These are phyloP conservation scores for Trichocladium uniseriatum DNA, from an alignment of 495 filamentous ascomycete genomes.

Conservation along the genomic window DNA sequence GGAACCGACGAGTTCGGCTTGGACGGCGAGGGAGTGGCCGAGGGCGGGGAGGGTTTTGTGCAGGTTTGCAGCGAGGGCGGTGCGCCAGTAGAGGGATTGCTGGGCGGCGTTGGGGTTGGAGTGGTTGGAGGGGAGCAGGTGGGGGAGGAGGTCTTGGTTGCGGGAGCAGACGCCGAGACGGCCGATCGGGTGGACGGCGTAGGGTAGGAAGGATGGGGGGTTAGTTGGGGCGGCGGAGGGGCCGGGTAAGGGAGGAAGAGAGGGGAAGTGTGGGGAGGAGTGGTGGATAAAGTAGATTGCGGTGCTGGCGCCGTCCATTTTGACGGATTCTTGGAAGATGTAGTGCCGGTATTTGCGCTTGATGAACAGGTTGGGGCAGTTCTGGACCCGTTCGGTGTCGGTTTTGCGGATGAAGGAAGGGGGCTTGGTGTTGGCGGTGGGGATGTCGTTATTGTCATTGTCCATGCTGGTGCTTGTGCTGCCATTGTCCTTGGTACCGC, in stretches of 20 bases:
- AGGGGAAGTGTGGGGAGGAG: background rate
- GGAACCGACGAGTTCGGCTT: conserved; percentile 24
- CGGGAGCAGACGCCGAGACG: conserved; percentile 24
- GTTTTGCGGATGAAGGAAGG: conserved; percentile 19
- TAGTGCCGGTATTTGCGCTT: conserved; percentile 14
- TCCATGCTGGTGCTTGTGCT: background rate
- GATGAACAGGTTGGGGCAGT: conserved; percentile 25
- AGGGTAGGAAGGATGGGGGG: background rate
- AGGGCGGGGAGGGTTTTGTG: conserved; percentile 7
- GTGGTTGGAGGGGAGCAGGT: background rate
- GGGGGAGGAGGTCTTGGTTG: conserved; percentile 9
- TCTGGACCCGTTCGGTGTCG: conserved; percentile 17
- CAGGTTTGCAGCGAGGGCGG: conserved; percentile 6
- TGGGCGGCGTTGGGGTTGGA: background rate
- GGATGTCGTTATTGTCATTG: background rate
- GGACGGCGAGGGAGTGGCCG: conserved; percentile 14
- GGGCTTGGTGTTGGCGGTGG: background rate
- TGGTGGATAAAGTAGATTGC: conserved; percentile 18
- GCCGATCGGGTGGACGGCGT: conserved; percentile 10
- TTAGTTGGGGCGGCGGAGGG: background rate
- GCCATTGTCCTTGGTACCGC: no score
- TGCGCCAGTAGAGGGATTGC: conserved; percentile 13
- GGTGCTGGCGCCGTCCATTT: conserved; percentile 22
- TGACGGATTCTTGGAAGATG: conserved; percentile 19
- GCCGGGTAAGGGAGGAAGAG: conserved; percentile 1